Base-by-base conservation (phyloP, 495 filamentous ascomycete species). In the Annulohypoxylon nitens region DNA sequence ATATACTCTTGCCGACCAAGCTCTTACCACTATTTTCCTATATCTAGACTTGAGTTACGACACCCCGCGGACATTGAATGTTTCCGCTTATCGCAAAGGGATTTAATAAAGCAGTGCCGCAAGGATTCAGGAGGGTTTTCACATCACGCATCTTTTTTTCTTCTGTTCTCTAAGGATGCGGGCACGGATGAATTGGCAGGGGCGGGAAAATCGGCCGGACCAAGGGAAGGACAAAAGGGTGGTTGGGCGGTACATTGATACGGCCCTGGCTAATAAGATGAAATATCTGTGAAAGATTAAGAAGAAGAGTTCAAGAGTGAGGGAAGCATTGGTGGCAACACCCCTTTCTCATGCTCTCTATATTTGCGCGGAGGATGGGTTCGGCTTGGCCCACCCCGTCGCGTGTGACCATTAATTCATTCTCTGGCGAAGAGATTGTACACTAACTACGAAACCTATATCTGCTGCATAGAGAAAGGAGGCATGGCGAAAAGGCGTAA, bases 141-240 rank as follows among this genome's bases (percentile, higher is more conserved):
- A 60, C 64, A 61, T 73, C 36, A 20, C 26, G 18, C 12, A 43
- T 62, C 50, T 57, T 57, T 39, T 62, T 58, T 62, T 58, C 45
- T 47, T 30, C 30, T 62, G 47, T 51, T 43, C 51, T 48, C 50
- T 53, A 45, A 43, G 48, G 45, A 39, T 36, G 63, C 50, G 33
- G 61, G 61, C 71, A 74, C 69, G 67, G 72, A 70, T 70, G 67
- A 70, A 64, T 67, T 68, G 61, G 55, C 36, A 55, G 39, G 70
- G 70, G 53, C 57, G 64, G 73, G 20, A 70, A 71, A 72, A 71
- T 61, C 51, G 73, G 62, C 43, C 73, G 73, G 70, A 69, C 60
- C 60, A 73, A 72, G 39, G 73, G 73, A 69, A 67, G 69, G 73
- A 66, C 57, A 67, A 57, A 65, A 61, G 63, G 61, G 70, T 61